Base-by-base conservation (phyloP, 2,329 filamentous ascomycete genomes). In the Trematosphaeria pertusa region DNA sequence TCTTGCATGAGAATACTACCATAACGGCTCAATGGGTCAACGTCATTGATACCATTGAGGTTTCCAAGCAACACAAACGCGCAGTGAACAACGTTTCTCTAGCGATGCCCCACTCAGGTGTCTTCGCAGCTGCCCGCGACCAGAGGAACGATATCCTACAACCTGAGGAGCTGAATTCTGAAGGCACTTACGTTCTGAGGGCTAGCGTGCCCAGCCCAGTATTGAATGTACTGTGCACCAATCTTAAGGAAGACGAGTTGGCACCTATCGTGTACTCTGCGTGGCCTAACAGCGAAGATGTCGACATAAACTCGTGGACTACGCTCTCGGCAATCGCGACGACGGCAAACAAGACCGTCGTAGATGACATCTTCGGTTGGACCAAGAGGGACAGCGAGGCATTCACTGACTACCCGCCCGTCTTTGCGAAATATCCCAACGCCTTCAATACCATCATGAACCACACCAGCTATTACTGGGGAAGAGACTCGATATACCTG, bases 31-130 rank as follows among this genome's bases (percentile, higher is more conserved):
- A 82, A 2, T 94, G 89, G 89, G 83, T 91, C 28, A 78, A 87
- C 46, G 72, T 78, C 7, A 71, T 78, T 24, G 76, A 89, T 44
- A 79, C 85, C 14, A 76, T 77, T 0, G 67, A 73, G 3, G 72
- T 77, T 0, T 86, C 79, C 3, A 63, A 75, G 4, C 63, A 76
- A 9, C 67, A 82, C 42, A 71, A 75, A 0, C 78, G 87, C 19
- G 77, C 87, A 28, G 75, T 93, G 59, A 89, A 91, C 64, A 91
- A 92, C 53, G 83, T 91, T 19, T 88, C 87, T 0, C 77, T 92
- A 55, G 87, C 88, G 0, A 87, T 92, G 80, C 89, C 89, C 0
- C 89, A 94, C 58, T 77, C 85, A 0, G 84, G 86, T 0, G 78
- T 94, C 0, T 84, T 87, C 24, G 70, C 76, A 10, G 88, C 89